Percentiles rank a stretch among this genome's conserved stretches.
Evolutionary conservation across 2,329 filamentous ascomycete genomes (phyloP).

Genomic region (Neofusicoccum laricinum): DNA sequence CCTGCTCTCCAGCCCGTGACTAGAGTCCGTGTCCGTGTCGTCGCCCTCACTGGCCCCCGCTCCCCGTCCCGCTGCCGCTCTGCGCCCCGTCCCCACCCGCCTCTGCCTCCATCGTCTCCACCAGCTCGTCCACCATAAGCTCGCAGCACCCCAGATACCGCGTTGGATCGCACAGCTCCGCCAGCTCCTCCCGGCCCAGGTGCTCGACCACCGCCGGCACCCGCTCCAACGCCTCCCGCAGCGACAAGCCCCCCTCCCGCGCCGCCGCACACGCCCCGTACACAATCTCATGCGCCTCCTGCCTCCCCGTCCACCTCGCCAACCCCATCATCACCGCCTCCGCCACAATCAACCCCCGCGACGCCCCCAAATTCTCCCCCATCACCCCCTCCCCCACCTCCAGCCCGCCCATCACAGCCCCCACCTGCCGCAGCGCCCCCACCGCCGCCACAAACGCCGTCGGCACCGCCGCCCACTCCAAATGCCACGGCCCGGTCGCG

Average conservation of each 20-base stretch:
- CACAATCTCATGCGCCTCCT: conserved; percentile 55
- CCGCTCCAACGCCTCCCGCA: conserved; percentile 44
- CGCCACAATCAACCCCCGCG: conserved; percentile 53
- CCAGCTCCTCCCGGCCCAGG: conserved; percentile 47
- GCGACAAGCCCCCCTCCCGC: conserved; percentile 43
- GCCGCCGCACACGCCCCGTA: conserved; percentile 53
- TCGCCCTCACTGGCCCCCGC: too few relatives aligned
- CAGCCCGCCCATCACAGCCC: conserved; percentile 52
- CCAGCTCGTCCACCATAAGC: conserved; percentile 32
- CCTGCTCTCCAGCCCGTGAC: too few relatives aligned
- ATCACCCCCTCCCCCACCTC: conserved; percentile 51
- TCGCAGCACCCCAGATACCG: conserved; percentile 43
- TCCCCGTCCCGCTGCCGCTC: too few relatives aligned
- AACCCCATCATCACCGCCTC: conserved; percentile 62
- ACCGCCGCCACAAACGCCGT: conserved; percentile 54
- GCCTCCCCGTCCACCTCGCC: conserved; percentile 51
- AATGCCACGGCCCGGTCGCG: conserved; percentile 57
- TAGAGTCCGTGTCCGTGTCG: too few relatives aligned
- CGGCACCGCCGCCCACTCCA: conserved; percentile 57
- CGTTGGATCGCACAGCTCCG: conserved; percentile 54
- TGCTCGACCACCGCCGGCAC: conserved; percentile 42
- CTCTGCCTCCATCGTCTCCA: neutral
- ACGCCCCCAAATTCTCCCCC: conserved; percentile 51
- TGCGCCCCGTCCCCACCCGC: neutral
- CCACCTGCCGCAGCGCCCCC: conserved; percentile 53